Percentiles rank a stretch among this genome's conserved stretches.
Conservation (phyloP, 805 yeast genomes). For the Kodamaea lidongshanica region DNA sequence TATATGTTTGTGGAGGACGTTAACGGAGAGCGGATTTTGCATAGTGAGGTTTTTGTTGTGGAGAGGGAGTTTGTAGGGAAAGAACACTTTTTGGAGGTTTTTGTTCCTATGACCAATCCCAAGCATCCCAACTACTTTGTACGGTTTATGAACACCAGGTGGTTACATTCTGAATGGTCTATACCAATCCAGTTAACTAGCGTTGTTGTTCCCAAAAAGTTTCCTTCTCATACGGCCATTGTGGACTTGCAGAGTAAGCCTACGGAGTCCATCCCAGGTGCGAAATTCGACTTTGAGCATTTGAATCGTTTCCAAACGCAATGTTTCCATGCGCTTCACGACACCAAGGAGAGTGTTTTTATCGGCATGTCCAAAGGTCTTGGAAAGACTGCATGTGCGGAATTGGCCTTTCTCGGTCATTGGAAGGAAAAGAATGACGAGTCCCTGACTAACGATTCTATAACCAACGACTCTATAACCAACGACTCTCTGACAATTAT, state of each 20-base stretch:
- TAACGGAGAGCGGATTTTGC: slow-evolving; percentile 72
- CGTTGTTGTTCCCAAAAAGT: slow-evolving; percentile 54
- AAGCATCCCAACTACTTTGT: slow-evolving; percentile 66
- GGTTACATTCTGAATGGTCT: slow-evolving; percentile 72
- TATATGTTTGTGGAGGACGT: slow-evolving; percentile 72
- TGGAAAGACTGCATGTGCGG: slow-evolving; percentile 69
- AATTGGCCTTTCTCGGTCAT: slow-evolving; percentile 62
- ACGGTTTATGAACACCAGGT: slow-evolving; percentile 67
- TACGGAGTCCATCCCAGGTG: slow-evolving; percentile 38
- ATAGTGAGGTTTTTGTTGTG: slow-evolving; percentile 49
- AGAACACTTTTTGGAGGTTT: slow-evolving; percentile 57
- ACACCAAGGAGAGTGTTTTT: slow-evolving; percentile 52
- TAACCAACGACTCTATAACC: too few relatives aligned
- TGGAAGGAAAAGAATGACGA: slow-evolving; percentile 68
- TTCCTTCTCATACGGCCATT: slow-evolving; percentile 56
- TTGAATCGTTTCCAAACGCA: slow-evolving; percentile 78
- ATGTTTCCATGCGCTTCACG: slow-evolving; percentile 53
- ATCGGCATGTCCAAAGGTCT: slow-evolving; percentile 71
- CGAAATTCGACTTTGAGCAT: slow-evolving; percentile 39
- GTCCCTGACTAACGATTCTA: too few relatives aligned
- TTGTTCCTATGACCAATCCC: slow-evolving; percentile 56
- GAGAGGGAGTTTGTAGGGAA: slow-evolving; percentile 43
- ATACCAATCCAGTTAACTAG: slow-evolving; percentile 52
- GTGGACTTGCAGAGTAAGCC: slow-evolving; percentile 48
- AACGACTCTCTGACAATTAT: too few relatives aligned